Evolutionary conservation across 768 basidiomycete genomes (phyloP).

Genomic region (Leccinum subtestaceum): DNA sequence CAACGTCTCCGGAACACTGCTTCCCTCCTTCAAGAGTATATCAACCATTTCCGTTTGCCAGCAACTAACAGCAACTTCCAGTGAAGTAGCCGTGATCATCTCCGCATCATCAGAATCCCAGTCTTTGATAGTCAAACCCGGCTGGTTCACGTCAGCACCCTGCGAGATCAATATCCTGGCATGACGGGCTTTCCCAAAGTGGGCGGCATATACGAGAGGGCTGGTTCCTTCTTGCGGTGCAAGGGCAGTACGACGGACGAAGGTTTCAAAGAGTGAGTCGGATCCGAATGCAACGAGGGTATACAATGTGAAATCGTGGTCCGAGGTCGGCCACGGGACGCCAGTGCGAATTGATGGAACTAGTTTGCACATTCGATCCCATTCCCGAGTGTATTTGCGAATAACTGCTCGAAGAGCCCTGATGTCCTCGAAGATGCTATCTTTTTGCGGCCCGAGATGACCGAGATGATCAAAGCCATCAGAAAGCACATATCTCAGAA

Average conservation of each 20-base stretch:
- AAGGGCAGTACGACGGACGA: background rate
- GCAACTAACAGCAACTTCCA: background rate
- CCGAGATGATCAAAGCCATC: slow-evolving; percentile 9
- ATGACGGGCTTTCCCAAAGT: background rate
- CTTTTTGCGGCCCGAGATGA: background rate
- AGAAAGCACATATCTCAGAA: slow-evolving; percentile 12
- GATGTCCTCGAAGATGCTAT: slow-evolving; percentile 2
- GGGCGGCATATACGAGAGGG: slow-evolving; percentile 7
- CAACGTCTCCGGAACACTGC: background rate
- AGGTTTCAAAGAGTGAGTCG: background rate
- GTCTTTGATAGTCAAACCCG: background rate
- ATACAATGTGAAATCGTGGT: slow-evolving; percentile 5
- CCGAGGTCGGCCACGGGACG: slow-evolving; percentile 2
- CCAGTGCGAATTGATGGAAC: background rate
- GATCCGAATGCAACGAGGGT: slow-evolving; percentile 6
- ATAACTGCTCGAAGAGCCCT: background rate
- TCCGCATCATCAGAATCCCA: background rate
- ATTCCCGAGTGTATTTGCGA: background rate
- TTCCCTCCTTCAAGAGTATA: background rate
- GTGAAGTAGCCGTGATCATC: background rate
- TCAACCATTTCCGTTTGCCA: slow-evolving; percentile 1
- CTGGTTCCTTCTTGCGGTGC: background rate
- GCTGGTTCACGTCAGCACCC: background rate
- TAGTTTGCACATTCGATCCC: background rate
- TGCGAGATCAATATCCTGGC: background rate